These are phyloP conservation scores for Cryphonectria naterciae DNA, from an alignment of 2,329 filamentous ascomycete species.

Conservation along the genomic window DNA sequence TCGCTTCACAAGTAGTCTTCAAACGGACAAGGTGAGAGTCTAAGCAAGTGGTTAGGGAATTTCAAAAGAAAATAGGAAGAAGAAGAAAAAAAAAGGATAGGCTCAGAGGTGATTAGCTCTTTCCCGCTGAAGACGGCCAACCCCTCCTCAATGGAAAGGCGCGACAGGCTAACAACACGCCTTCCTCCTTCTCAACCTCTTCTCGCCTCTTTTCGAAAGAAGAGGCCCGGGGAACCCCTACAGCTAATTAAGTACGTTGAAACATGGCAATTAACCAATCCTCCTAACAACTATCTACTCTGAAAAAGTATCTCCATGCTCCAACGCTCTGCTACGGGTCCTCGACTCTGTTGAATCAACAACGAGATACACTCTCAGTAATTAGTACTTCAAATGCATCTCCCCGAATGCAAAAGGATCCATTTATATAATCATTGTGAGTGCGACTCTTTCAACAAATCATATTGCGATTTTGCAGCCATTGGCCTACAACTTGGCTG, in stretches of 20 bases:
- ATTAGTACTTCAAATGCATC: no score
- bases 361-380: no score
- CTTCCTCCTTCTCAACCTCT: not conserved
- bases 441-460: not conserved
- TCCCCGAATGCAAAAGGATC: no score
- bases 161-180: not conserved
- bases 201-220: not conserved
- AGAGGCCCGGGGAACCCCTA: not conserved
- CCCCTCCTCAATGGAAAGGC: not conserved
- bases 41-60: not conserved
- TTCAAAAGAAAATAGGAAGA: not conserved
- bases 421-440: not conserved
- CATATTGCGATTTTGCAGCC: not conserved
- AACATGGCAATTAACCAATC: no score
- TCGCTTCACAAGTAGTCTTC: no score
- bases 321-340: no score
- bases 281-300: no score
- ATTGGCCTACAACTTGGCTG: not conserved
- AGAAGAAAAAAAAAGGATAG: no score
- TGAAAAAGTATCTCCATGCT: no score
- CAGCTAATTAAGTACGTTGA: no score
- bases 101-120: not conserved
- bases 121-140: not conserved
- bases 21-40: not conserved
- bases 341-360: no score